These are phyloP conservation scores for Xylaria castorea DNA, from an alignment of 495 filamentous ascomycete genomes.

Conservation along the genomic window DNA sequence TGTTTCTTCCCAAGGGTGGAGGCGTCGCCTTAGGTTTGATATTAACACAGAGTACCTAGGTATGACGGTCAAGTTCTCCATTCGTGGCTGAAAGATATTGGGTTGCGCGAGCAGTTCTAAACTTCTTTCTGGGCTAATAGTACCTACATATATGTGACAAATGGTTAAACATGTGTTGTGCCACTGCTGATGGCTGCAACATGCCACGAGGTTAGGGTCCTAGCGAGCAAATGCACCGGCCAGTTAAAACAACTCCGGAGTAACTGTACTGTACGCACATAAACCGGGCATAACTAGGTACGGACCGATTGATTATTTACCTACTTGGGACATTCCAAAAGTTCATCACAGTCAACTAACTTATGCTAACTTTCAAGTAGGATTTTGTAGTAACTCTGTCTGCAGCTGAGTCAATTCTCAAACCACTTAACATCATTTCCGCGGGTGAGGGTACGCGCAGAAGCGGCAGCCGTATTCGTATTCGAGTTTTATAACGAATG, in stretches of 20 bases:
- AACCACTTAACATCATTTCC: neutral
- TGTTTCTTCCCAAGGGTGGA: too few relatives aligned
- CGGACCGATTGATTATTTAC: neutral
- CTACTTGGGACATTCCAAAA: neutral
- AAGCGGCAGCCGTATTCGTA: slow-evolving; percentile 22
- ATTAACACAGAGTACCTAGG: too few relatives aligned
- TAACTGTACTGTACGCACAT: neutral
- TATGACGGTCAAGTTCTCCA: too few relatives aligned
- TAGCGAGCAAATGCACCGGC: neutral
- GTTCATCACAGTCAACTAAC: neutral
- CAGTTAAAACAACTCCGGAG: neutral
- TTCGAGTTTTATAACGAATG: slow-evolving; percentile 23
- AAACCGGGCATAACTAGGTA: neutral
- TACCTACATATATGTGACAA: too few relatives aligned
- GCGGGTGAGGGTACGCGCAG: too few relatives aligned
- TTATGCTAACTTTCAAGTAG: neutral
- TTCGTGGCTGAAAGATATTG: too few relatives aligned
- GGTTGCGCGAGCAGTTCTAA: too few relatives aligned
- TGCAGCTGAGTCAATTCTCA: neutral
- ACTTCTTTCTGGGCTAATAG: too few relatives aligned
- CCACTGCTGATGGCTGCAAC: too few relatives aligned
- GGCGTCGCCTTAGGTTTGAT: too few relatives aligned
- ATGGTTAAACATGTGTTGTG: too few relatives aligned
- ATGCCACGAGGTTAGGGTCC: neutral
- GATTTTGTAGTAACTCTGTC: neutral